These are phyloP conservation scores for Pseudogymnoascus verrucosus DNA, from an alignment of 2,329 filamentous ascomycete genomes.

Conservation along the genomic window DNA sequence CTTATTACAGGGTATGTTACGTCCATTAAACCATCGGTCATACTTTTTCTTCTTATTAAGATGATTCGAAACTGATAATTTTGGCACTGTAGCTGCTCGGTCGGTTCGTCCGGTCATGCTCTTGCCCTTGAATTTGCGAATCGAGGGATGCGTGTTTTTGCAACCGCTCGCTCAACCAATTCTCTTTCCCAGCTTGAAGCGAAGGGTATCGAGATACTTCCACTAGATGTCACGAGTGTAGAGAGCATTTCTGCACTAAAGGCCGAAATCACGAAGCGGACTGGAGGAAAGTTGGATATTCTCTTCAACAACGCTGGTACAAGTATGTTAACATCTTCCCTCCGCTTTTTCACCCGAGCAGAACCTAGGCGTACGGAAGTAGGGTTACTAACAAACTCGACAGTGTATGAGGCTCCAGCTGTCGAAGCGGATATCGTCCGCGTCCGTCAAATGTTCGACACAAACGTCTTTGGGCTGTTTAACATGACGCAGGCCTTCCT, in stretches of 20 bases:
- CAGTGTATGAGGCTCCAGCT: conserved; percentile 15
- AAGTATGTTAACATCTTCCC: conserved; percentile 11
- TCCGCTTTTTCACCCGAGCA: neutral
- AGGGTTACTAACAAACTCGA: neutral
- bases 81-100: conserved; percentile 13
- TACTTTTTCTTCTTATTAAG: neutral
- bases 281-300: conserved; percentile 8
- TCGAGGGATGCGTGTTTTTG: conserved; percentile 16
- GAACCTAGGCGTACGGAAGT: neutral
- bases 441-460: conserved; percentile 27
- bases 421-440: conserved; percentile 13
- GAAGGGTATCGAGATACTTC: conserved; percentile 15
- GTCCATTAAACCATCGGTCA: neutral
- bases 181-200: conserved; percentile 12
- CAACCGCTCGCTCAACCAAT: conserved; percentile 14
- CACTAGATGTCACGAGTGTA: neutral
- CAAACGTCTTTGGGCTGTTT: conserved; percentile 34
- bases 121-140: conserved; percentile 14
- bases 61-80: conserved; percentile 4
- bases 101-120: conserved; percentile 15
- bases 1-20: conserved; percentile 14
- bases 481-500: conserved; percentile 33
- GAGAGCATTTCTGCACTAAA: conserved; percentile 8
- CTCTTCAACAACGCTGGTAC: conserved; percentile 10
- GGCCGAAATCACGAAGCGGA: neutral